Evolutionary conservation across 2,329 filamentous ascomycete species (phyloP), one percentile per base, ranked within the genome.

Genomic region (Didymella arachidicola): DNA sequence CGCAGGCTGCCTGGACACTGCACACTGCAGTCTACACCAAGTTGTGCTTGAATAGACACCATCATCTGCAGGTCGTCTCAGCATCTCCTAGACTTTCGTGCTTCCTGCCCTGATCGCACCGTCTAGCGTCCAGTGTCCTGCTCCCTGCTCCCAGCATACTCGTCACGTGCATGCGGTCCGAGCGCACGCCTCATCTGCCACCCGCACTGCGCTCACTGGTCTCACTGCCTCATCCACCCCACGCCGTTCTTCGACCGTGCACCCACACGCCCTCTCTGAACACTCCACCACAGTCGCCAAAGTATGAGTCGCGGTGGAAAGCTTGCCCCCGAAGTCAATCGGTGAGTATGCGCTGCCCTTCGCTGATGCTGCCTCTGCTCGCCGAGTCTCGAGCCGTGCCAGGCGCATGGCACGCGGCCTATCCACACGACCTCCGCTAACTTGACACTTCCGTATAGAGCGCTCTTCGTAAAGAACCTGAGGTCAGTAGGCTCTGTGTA

Each of bases 391-490:
- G 42, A 52, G 57, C 58, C 59, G 60, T 56, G 41, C 41, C 41
- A 43, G 22, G 41, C 61, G 60, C 61, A 60, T 60, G 61, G 61
- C 63, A 57, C 59, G 60, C 67, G 39, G 53, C 64, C 65, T 60
- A 59, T 60, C 64, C 65, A 66, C 70, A 68, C 67, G 53, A 71
- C 66, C 63, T 71, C 61, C 65, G 71, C 73, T 76, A 72, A 77
- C 70, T 50, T 60, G 47, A 56, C 49, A 42, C 16, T 57, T 43
- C 42, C 54, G 19, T 60, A 46, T 64, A 97, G 94, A 89, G 94
- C 95, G 89, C 91, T 99, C 84, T 98, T 98, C 87, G 94, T 98
- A 76, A 98, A 98, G 92, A 98, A 99, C 87, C 87, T 98, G 84
- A 96, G 91, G 92, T 96, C 80, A 49, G 67, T 61, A 19, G 19